Evolutionary conservation across 2,329 filamentous ascomycete species (phyloP).

Genomic region (Aspergillus sp.): DNA sequence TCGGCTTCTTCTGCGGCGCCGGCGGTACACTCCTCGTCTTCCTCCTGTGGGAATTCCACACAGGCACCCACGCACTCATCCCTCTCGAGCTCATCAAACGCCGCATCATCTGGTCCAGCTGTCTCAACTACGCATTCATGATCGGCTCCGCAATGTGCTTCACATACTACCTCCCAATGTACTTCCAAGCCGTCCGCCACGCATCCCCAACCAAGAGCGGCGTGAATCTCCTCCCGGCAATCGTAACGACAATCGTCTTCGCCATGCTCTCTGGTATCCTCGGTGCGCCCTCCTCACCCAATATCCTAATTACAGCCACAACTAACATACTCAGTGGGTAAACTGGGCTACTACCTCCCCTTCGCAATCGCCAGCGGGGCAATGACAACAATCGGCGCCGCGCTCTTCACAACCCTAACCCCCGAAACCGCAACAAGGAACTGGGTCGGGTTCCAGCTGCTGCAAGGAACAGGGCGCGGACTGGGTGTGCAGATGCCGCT

Average conservation of each 20-base stretch:
- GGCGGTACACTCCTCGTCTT: conserved; percentile 9
- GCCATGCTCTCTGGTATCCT: conserved; percentile 34
- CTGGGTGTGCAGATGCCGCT: conserved; percentile 28
- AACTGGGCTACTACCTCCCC: conserved; percentile 36
- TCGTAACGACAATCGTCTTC: conserved; percentile 33
- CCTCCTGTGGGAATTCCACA: conserved; percentile 12
- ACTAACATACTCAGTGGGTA: conserved; percentile 18
- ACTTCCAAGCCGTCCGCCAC: conserved; percentile 47
- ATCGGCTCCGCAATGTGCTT: conserved; percentile 33
- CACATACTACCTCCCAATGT: conserved; percentile 50
- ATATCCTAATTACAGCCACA: neutral
- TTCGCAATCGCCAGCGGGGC: conserved; percentile 28
- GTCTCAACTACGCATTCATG: conserved; percentile 30
- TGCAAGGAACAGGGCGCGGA: conserved; percentile 47
- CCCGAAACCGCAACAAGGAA: conserved; percentile 34
- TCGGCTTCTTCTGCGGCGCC: conserved; percentile 38
- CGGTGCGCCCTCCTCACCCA: conserved; percentile 14
- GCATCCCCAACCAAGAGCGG: conserved; percentile 26
- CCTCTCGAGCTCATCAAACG: conserved; percentile 1
- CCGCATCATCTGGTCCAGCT: conserved; percentile 24
- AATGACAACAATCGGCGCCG: conserved; percentile 35
- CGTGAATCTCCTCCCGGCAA: conserved; percentile 25
- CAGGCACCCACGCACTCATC: conserved; percentile 14
- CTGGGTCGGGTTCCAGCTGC: conserved; percentile 52
- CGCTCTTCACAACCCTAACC: conserved; percentile 44